Conservation (phyloP, 768 basidiomycete species). For the Calocera viscosa region DNA sequence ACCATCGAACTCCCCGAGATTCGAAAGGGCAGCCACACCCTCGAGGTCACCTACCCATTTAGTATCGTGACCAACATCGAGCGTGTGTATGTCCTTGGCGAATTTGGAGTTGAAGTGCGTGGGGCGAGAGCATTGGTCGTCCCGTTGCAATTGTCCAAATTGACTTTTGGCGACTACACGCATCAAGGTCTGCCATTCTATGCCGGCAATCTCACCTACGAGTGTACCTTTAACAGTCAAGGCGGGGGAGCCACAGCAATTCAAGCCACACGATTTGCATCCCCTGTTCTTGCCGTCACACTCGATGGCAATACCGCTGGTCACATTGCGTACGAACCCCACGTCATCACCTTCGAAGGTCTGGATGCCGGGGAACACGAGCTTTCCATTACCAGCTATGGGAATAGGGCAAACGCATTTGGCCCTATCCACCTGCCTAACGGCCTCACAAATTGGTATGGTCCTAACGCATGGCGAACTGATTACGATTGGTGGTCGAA, state of each 20-base stretch:
- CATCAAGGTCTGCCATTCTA: slow-evolving; percentile 21
- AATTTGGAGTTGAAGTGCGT: slow-evolving; percentile 19
- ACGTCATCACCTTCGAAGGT: slow-evolving; percentile 12
- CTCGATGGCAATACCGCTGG: slow-evolving; percentile 13
- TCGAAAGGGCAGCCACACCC: slow-evolving; percentile 13
- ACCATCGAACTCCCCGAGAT: slow-evolving; percentile 15
- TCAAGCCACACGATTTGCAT: slow-evolving; percentile 16
- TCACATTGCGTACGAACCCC: slow-evolving; percentile 16
- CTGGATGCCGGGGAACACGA: slow-evolving; percentile 13
- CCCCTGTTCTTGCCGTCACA: slow-evolving; percentile 17
- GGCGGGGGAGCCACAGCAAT: slow-evolving; percentile 11
- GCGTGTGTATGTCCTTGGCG: slow-evolving; percentile 19
- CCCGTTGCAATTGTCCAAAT: slow-evolving; percentile 11
- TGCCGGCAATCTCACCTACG: slow-evolving; percentile 20
- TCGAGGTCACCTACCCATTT: slow-evolving; percentile 16
- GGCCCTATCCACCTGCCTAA: slow-evolving; percentile 19
- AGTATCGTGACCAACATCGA: slow-evolving; percentile 18
- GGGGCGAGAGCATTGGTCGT: slow-evolving; percentile 14
- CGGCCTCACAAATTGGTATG: slow-evolving; percentile 19
- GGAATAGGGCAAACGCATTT: slow-evolving; percentile 22
- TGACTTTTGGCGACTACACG: slow-evolving; percentile 19
- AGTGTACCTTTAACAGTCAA: slow-evolving; percentile 10
- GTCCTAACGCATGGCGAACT: slow-evolving; percentile 19
- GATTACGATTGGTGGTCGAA: slow-evolving; percentile 21
- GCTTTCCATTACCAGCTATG: slow-evolving; percentile 19